Evolutionary conservation across 2,329 filamentous ascomycete genomes (phyloP), one percentile per base, ranked within the genome.

Genomic region (Aplosporella prunicola): DNA sequence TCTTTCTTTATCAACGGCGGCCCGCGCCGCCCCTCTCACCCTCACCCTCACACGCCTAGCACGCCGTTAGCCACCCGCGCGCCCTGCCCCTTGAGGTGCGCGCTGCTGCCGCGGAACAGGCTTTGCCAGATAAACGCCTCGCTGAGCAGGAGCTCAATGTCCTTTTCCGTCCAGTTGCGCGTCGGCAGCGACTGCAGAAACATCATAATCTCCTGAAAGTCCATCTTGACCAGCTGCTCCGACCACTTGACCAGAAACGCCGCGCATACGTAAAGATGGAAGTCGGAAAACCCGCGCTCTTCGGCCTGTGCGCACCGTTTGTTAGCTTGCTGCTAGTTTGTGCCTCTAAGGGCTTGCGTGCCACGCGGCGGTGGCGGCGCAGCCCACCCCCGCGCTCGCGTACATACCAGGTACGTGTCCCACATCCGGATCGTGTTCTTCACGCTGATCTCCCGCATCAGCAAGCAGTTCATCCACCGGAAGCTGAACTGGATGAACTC

Each of bases 401-500:
- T 35, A 63, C 78, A 57, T 68, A 95, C 89, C 66, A 98, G 75
- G 64, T 98, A 98, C 17, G 91, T 98, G 61, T 98, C 91, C 91
- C 91, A 98, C 91, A 98, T 98, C 49, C 91, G 74, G 46, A 98
- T 93, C 1, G 87, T 95, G 57, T 95, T 96, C 58, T 80, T 84
- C 40, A 98, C 89, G 56, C 83, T 94, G 47, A 98, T 83, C 64
- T 98, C 91, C 45, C 91, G 76, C 91, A 98, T 98, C 47, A 98
- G 69, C 35, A 98, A 74, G 60, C 91, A 98, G 54, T 98, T 98
- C 91, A 98, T 98, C 91, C 91, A 98, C 40, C 91, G 75, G 58
- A 98, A 98, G 61, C 87, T 95, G 63, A 98, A 98, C 56, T 98
- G 91, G 52, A 98, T 98, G 55, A 98, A 98, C 57, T 98, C 91